Evolutionary conservation across 805 yeast genomes (phyloP).

Genomic region (Wickerhamiella allomyrinae): DNA sequence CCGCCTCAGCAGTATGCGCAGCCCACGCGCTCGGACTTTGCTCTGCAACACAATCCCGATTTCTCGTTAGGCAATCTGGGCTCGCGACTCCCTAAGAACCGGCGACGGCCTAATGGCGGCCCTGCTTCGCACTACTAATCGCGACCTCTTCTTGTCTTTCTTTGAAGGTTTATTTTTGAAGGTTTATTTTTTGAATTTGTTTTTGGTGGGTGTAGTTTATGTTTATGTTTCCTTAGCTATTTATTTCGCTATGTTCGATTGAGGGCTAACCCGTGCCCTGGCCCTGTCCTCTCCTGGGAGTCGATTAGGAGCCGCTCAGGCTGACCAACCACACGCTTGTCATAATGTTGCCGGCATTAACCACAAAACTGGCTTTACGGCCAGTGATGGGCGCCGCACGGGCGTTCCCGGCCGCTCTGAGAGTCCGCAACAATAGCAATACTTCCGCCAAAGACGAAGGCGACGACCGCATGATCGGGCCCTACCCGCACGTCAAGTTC

Average conservation of each 20-base stretch:
- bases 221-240: too few species aligned
- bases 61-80: slow-evolving; percentile 12
- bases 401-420: not conserved
- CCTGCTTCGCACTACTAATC: not conserved
- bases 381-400: slow-evolving; percentile 1
- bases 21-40: slow-evolving; percentile 13
- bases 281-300: too few species aligned
- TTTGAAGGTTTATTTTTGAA: too few species aligned
- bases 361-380: not conserved
- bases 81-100: not conserved
- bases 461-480: slow-evolving; percentile 18
- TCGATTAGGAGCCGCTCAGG: too few species aligned
- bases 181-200: not conserved
- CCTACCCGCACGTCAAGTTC: slow-evolving; percentile 46
- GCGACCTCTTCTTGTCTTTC: too few species aligned
- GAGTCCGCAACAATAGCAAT: not conserved
- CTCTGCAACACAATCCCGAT: slow-evolving; percentile 15
- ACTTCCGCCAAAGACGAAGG: slow-evolving; percentile 14
- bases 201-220: too few species aligned
- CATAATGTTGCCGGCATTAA: not conserved
- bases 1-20: not conserved
- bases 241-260: too few species aligned
- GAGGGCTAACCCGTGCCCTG: too few species aligned
- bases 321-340: slow-evolving; percentile 2
- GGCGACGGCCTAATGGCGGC: slow-evolving; percentile 3